Evolutionary conservation across 176 grass and related monocot species (phyloP).

Genomic region (Oryza glumipatula): DNA sequence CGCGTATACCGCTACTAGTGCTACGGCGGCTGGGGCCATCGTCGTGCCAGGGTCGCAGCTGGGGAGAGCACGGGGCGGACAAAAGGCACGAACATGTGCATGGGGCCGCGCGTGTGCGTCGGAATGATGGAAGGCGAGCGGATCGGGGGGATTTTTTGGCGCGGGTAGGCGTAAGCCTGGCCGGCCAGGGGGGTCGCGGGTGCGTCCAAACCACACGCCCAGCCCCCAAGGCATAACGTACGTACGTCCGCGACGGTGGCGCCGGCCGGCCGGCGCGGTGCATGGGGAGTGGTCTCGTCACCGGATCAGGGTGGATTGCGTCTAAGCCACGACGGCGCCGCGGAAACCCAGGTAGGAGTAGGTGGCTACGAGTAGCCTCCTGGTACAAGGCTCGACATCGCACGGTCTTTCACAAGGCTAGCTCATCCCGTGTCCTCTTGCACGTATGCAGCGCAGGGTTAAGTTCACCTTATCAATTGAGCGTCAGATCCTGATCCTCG

Average conservation of each 20-base stretch:
- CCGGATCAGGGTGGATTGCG: slow-evolving; percentile 6
- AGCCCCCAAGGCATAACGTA: slow-evolving; percentile 6
- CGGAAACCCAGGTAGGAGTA: neutral
- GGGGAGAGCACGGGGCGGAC: slow-evolving; percentile 27
- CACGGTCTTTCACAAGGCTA: slow-evolving; percentile 30
- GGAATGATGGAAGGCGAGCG: slow-evolving; percentile 55
- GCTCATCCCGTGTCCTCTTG: neutral
- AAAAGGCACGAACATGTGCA: slow-evolving; percentile 69
- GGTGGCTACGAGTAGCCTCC: neutral
- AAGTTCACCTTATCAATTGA: too few species aligned
- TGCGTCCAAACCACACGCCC: slow-evolving; percentile 32
- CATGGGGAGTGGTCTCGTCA: neutral
- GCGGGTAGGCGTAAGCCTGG: too few species aligned
- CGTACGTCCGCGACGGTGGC: neutral
- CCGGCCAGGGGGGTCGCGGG: too few species aligned
- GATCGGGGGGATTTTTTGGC: neutral
- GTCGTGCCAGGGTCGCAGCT: too few species aligned
- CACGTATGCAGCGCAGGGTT: too few species aligned
- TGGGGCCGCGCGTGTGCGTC: slow-evolving; percentile 47
- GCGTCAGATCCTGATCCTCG: too few species aligned
- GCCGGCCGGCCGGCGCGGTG: neutral
- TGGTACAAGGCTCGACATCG: neutral
- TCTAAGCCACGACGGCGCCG: slow-evolving; percentile 31
- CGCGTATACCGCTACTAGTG: too few species aligned
- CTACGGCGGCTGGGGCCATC: too few species aligned